Conservation (phyloP, 495 filamentous ascomycete genomes). For the Copromyces sp. region DNA sequence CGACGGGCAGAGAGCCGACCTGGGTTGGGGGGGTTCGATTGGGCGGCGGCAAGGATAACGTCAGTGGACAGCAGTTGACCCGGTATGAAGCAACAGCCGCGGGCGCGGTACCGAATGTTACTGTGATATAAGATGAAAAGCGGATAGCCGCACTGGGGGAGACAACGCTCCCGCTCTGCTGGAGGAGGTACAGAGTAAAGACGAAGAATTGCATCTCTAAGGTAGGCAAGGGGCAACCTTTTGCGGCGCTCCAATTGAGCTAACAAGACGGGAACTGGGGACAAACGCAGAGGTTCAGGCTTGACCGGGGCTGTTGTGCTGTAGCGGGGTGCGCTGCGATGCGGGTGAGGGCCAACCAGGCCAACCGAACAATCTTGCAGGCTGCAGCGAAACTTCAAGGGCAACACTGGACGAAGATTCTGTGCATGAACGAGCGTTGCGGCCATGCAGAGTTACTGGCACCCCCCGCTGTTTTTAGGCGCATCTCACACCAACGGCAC, state of each 20-base stretch:
- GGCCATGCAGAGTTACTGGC: conserved; percentile 2
- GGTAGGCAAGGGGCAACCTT: not conserved
- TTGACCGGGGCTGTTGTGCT: not conserved
- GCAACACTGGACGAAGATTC: conserved; percentile 17
- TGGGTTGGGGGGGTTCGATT: not conserved
- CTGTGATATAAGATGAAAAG: not conserved
- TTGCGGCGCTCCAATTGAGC: not conserved
- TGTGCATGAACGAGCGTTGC: conserved; percentile 21
- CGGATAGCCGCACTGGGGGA: not conserved
- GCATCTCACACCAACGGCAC: not conserved
- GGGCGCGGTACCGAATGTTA: not conserved
- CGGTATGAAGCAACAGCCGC: not conserved
- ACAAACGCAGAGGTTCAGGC: not conserved
- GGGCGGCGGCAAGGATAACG: not conserved
- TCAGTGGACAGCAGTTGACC: not conserved
- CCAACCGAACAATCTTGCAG: not conserved
- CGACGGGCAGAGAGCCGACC: not conserved
- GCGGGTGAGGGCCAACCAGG: not conserved
- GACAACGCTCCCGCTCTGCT: not conserved
- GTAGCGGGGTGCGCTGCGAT: not conserved
- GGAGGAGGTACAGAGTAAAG: not conserved
- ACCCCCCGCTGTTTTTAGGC: not conserved
- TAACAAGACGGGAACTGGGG: not conserved
- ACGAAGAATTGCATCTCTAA: not conserved
- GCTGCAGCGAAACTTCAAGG: not conserved